A percentile compares a stretch with the other conserved stretches of the same genome.
phyloP scores from a whole-genome alignment of 2,329 filamentous ascomycete species.

The Rutstroemia sp. region DNA sequence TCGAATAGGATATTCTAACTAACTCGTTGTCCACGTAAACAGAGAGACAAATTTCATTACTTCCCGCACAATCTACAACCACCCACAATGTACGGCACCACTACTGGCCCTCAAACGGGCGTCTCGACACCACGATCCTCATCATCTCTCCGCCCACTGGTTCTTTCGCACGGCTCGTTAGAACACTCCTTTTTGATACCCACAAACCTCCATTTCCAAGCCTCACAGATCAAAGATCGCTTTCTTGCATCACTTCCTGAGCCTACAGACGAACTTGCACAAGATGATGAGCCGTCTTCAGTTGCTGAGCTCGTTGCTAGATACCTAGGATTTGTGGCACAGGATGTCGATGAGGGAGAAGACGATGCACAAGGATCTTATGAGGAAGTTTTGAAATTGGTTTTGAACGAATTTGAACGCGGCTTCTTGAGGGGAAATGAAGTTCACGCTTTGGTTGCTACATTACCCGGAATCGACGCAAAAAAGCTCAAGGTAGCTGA shows the following conservation, averaged over 20 bases:
- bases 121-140: conserved; percentile 94
- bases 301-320: conserved; percentile 85
- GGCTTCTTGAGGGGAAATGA: conserved; percentile 93
- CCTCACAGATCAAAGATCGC: conserved; percentile 84
- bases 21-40: conserved; percentile 2
- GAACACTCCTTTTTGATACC: conserved; percentile 95
- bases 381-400: conserved; percentile 84
- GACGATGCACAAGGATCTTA: conserved; percentile 84
- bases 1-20: neutral
- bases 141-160: conserved; percentile 84
- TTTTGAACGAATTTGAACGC: conserved; percentile 93
- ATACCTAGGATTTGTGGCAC: conserved; percentile 85
- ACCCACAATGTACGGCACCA: conserved; percentile 74
- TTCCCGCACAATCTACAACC: neutral
- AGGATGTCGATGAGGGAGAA: conserved; percentile 86
- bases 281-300: conserved; percentile 98
- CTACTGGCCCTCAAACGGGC: conserved; percentile 83
- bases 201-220: conserved; percentile 92
- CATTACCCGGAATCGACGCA: conserved; percentile 78
- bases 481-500: conserved; percentile 89
- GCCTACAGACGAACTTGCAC: conserved; percentile 93
- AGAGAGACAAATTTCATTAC: conserved; percentile 9
- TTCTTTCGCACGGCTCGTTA: conserved; percentile 85
- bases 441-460: conserved; percentile 81
- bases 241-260: conserved; percentile 80